Percentiles rank a stretch among this genome's conserved stretches.
These are phyloP conservation scores for Pittosporum tobira DNA, from an alignment of 129 eudicot species.

Conservation along the genomic window DNA sequence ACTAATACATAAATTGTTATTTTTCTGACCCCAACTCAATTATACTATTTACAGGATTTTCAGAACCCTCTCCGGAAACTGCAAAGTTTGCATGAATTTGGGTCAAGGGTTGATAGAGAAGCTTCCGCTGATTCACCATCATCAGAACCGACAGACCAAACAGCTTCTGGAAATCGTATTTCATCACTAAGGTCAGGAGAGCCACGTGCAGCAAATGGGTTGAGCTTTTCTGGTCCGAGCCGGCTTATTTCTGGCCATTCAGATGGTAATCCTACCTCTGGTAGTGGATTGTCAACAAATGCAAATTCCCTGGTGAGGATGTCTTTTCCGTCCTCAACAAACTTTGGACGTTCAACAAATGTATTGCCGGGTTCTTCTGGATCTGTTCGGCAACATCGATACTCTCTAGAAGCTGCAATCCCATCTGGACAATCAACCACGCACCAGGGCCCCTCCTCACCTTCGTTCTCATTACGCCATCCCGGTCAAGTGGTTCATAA, in stretches of 20 bases:
- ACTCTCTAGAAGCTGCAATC: slow-evolving; percentile 26
- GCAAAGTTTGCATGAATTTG: slow-evolving; percentile 28
- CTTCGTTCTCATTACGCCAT: slow-evolving; percentile 20
- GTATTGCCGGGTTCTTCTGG: slow-evolving; percentile 20
- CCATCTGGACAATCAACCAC: slow-evolving; percentile 26
- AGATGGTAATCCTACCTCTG: slow-evolving; percentile 23
- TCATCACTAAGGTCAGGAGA: slow-evolving; percentile 32
- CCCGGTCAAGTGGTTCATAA: slow-evolving; percentile 20
- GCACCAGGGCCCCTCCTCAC: slow-evolving; percentile 38
- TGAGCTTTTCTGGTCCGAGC: slow-evolving; percentile 14
- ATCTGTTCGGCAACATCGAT: slow-evolving; percentile 30
- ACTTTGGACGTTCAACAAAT: slow-evolving; percentile 20
- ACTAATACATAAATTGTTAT: too few relatives aligned
- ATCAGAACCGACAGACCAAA: slow-evolving; percentile 27
- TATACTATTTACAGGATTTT: slow-evolving; percentile 32
- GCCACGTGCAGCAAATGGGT: slow-evolving; percentile 16
- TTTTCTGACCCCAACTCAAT: not conserved
- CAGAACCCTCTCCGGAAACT: slow-evolving; percentile 26
- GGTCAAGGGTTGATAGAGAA: slow-evolving; percentile 45
- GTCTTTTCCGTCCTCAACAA: slow-evolving; percentile 26
- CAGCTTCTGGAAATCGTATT: slow-evolving; percentile 24
- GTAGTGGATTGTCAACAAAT: slow-evolving; percentile 30
- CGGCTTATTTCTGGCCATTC: slow-evolving; percentile 17
- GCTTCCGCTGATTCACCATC: slow-evolving; percentile 42
- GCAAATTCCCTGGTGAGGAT: slow-evolving; percentile 24